Conservation (phyloP, 176 grass and related monocot genomes). For the Aegilops bicornis region DNA sequence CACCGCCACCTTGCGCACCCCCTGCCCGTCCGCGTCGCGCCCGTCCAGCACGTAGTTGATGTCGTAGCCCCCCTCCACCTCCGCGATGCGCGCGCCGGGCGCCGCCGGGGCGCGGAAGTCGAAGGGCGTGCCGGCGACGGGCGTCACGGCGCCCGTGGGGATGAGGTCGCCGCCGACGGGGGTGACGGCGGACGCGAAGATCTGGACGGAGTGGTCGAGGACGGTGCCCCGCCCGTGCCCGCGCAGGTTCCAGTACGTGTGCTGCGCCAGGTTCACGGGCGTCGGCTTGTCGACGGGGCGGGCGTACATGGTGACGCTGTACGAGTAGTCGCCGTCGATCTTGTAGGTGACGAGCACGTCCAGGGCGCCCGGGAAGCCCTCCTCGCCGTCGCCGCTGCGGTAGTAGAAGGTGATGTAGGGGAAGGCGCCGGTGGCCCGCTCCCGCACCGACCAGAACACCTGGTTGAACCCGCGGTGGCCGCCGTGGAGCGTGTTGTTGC, state of each 20-base stretch:
- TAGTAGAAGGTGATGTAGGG: conserved; percentile 92
- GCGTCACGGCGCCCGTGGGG: conserved; percentile 52
- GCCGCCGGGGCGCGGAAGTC: conserved; percentile 45
- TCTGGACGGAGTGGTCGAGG: conserved; percentile 57
- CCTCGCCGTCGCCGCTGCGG: conserved; percentile 89
- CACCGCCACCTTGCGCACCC: conserved; percentile 68
- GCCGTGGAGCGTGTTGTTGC: conserved; percentile 80
- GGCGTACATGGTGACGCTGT: conserved; percentile 75
- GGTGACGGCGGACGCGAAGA: conserved; percentile 51
- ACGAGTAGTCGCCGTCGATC: conserved; percentile 61
- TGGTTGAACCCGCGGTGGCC: conserved; percentile 85
- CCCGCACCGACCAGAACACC: conserved; percentile 75
- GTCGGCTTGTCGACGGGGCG: conserved; percentile 55
- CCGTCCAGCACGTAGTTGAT: conserved; percentile 82
- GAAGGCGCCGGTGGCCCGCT: conserved; percentile 55
- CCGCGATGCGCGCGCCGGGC: conserved; percentile 35
- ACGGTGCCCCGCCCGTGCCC: conserved; percentile 56
- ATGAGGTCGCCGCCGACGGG: conserved; percentile 62
- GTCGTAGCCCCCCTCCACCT: conserved; percentile 60
- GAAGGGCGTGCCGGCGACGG: conserved; percentile 66
- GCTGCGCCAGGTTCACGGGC: conserved; percentile 81
- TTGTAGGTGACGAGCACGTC: conserved; percentile 91
- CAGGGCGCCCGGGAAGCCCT: conserved; percentile 69
- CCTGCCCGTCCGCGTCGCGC: conserved; percentile 35
- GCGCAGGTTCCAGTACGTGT: conserved; percentile 88